Base-by-base conservation (phyloP, 306 rosid genomes). In the Quercus bicolor region DNA sequence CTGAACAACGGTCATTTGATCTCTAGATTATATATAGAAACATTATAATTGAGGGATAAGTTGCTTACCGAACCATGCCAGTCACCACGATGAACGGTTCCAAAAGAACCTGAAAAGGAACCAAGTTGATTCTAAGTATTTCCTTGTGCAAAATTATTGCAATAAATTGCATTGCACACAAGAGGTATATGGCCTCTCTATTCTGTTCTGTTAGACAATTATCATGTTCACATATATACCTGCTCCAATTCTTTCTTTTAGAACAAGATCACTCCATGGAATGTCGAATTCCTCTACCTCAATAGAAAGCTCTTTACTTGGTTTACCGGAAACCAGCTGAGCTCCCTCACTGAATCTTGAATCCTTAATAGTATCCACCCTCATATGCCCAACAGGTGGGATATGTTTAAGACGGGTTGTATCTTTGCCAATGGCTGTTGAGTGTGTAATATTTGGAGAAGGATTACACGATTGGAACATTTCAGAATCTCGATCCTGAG, bases 21-120 rank as follows among this genome's bases (percentile, higher is more conserved):
- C 26, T 20, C 5, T 21, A 75, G 51, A 56, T 59, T 62, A 24
- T 62, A 80, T 34, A 61, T 66, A 72, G 56, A 37, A 55, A 48
- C 21, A 83, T 59, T 74, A 37, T 20, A 52, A 62, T 5, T 12
- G n/a, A 55, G 68, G 20, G 55, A 69, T 14, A 9, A 74, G 71
- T 76, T 69, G 73, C 97, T 90, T 92, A 96, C 99, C 77, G 99
- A 96, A 82, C 94, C 98, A 89, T 89, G 81, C 99, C 99, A 96
- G 84, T 96, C 99, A 60, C 98, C 99, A n/a, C 91, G 96, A 87
- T 91, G 98, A 55, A 96, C 99, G 79, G 94, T 96, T 81, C 98
- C 99, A 80, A 96, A 96, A 68, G 98, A 93, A 88, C 97, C 99
- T 93, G 93, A 78, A 90, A 86, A 84, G 72, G 84, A 31, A 90